Evolutionary conservation across 768 basidiomycete genomes (phyloP), one percentile per base, ranked within the genome.

Genomic region (Suillus occidentalis): DNA sequence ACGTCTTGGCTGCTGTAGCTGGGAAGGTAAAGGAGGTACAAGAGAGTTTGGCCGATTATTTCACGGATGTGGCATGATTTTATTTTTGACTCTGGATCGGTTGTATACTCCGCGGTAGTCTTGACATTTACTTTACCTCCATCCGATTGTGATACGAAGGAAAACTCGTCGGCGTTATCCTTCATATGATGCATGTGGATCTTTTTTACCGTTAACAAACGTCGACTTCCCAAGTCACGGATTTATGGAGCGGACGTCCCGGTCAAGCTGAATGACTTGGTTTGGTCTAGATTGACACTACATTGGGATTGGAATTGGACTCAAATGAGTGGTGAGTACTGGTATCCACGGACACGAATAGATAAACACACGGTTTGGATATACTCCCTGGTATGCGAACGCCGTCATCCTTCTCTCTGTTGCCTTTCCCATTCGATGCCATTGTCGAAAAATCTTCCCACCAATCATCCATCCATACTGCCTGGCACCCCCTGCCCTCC

Each of bases 1-100:
- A 73, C 36, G 80, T 80, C 6, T 62, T 83, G 66, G 68, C 72
- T 59, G 83, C 81, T 67, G 79, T 80, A 36, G 72, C 77, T 43
- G 78, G 77, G 64, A 81, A 79, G 66, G 68, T 83, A 68, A 79
- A 79, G 71, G 84, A 84, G 62, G 76, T 81, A 61, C 82, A 80
- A 69, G 82, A 83, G 37, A 78, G 75, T 31, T 71, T 84, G 66
- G 81, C 80, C 39, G 81, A 83, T 62, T 79, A 79, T 70, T 84
- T 84, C 67, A 77, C 78, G 13, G 83, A 84, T 61, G 81, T 81
- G 47, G 63, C 67, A 47, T 78, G 68, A 72, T 57, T 31, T 5
- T 31, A 36, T 22, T 14, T 50, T 43, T 40, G 42, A 37, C 3
- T 49, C 42, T 49, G 34, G 10, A n/a, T 36, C 18, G 3, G 10